These are phyloP conservation scores for Perkinsus marinus DNA, from an alignment of 169 alveolate genomes.

Conservation along the genomic window DNA sequence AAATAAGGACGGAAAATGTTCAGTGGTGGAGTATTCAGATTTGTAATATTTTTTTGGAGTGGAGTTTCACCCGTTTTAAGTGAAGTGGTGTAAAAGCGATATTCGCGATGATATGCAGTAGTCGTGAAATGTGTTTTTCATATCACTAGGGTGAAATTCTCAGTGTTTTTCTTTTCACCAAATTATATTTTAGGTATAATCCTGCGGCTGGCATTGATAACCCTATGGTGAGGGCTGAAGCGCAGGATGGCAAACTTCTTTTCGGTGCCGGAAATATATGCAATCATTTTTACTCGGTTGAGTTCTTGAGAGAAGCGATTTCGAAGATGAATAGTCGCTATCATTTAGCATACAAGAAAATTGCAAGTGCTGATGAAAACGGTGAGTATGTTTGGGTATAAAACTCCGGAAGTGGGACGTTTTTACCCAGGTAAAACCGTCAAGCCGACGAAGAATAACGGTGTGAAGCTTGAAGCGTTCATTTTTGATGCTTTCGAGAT, in stretches of 20 bases:
- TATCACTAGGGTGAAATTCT: too few species aligned
- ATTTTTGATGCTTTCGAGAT: conserved; percentile 26
- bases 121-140: too few species aligned
- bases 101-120: too few species aligned
- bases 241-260: conserved; percentile 18
- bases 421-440: not conserved
- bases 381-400: not conserved
- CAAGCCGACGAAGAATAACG: conserved; percentile 24
- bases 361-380: conserved; percentile 19
- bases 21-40: conserved; percentile 41
- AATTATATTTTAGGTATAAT: not conserved
- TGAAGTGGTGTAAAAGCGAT: too few species aligned
- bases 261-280: conserved; percentile 31
- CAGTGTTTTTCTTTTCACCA: too few species aligned
- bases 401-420: not conserved
- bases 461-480: conserved; percentile 39
- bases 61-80: too few species aligned
- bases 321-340: conserved; percentile 8
- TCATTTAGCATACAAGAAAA: conserved; percentile 39
- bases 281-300: conserved; percentile 22
- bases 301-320: not conserved
- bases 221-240: conserved; percentile 10
- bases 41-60: not conserved
- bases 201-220: conserved; percentile 3
- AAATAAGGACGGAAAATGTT: conserved; percentile 12